A percentile compares a stretch with the other conserved stretches of the same genome.
Conservation (phyloP, 768 basidiomycete species). For the Erythrobasidium yunnanense region DNA sequence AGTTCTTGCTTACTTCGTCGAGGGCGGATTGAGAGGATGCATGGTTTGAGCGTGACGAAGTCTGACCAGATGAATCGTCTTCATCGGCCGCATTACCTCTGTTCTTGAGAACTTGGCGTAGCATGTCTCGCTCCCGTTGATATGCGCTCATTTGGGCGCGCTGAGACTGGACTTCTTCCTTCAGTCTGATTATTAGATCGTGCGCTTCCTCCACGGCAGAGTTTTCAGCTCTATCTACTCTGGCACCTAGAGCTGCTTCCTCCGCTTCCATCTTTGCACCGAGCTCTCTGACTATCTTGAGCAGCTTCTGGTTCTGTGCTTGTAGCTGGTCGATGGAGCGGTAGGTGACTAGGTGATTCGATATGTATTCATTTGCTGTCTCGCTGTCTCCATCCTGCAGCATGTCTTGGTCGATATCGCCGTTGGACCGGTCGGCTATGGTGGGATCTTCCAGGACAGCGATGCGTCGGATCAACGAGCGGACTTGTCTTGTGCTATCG, state of each 20-base stretch:
- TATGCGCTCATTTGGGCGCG: constrained; percentile 68
- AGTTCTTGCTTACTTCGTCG: constrained; percentile 54
- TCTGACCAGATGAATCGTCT: constrained; percentile 16
- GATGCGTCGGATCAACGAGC: constrained; percentile 63
- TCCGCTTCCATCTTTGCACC: constrained; percentile 74
- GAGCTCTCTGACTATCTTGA: constrained; percentile 71
- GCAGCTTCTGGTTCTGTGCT: constrained; percentile 76
- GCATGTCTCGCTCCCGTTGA: constrained; percentile 75
- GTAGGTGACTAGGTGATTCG: constrained; percentile 79
- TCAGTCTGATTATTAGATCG: constrained; percentile 67
- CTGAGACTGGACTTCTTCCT: constrained; percentile 65
- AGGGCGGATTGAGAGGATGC: constrained; percentile 18
- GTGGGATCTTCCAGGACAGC: constrained; percentile 72
- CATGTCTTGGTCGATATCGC: too few relatives aligned
- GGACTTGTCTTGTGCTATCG: constrained; percentile 76
- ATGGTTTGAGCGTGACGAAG: constrained; percentile 6
- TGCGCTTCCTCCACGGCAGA: constrained; percentile 80
- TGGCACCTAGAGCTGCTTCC: constrained; percentile 46
- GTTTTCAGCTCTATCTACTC: constrained; percentile 35
- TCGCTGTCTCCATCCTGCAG: constrained; percentile 44
- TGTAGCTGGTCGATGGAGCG: constrained; percentile 67
- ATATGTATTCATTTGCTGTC: constrained; percentile 68
- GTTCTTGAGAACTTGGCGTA: constrained; percentile 59
- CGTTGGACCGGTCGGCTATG: constrained; percentile 48
- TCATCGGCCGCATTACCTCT: constrained; percentile 41